Percentiles rank a stretch among this genome's conserved stretches.
phyloP scores from a whole-genome alignment of 805 yeast species.

The Nakazawaea wyomingensis region DNA sequence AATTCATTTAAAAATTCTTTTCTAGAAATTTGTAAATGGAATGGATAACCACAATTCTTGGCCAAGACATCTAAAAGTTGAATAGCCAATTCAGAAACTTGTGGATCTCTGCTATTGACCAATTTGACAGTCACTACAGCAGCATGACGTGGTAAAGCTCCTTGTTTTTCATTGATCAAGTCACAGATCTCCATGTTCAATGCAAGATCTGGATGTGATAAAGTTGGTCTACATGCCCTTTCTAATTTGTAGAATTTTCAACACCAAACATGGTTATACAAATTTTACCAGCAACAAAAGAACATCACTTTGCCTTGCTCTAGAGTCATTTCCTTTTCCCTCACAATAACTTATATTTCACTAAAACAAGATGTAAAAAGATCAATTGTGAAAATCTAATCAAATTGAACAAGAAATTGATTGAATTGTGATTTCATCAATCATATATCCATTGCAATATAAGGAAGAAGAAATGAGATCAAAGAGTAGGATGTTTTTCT shows the following conservation, averaged over 20 bases:
- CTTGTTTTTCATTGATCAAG: constrained; percentile 87
- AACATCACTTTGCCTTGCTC: too few species aligned
- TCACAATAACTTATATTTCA: too few species aligned
- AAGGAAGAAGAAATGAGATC: too few species aligned
- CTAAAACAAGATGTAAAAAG: too few species aligned
- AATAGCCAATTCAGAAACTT: constrained; percentile 76
- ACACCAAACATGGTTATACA: too few species aligned
- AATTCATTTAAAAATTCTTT: constrained; percentile 92
- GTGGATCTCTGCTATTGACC: constrained; percentile 78
- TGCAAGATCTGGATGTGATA: constrained; percentile 82
- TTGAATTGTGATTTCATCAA: background rate
- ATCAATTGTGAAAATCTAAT: too few species aligned
- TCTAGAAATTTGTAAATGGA: constrained; percentile 90
- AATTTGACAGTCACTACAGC: constrained; percentile 79
- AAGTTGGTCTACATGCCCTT: constrained; percentile 82
- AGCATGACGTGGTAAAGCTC: constrained; percentile 86
- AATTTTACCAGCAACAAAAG: too few species aligned
- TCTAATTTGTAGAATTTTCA: constrained; percentile 29
- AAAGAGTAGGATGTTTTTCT: too few species aligned
- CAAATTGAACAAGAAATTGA: too few species aligned
- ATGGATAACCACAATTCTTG: constrained; percentile 96
- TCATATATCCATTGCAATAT: background rate
- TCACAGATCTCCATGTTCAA: constrained; percentile 92
- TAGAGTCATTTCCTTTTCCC: too few species aligned
- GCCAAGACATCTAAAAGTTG: constrained; percentile 77